Conservation (phyloP, 129 eudicot genomes). For the Rutidosis leptorrhynchoides region DNA sequence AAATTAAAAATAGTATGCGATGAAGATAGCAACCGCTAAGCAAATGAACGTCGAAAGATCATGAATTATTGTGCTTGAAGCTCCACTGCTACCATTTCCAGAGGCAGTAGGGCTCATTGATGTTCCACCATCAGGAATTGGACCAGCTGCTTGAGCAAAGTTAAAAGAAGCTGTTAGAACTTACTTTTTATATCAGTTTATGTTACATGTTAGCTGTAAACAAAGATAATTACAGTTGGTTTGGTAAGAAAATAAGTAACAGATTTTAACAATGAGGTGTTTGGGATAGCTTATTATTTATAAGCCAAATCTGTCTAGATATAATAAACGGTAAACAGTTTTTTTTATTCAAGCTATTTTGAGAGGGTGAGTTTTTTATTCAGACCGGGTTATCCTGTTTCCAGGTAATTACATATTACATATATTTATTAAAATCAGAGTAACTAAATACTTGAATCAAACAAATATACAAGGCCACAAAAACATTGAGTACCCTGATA, state of each 20-base stretch:
- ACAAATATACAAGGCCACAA: background rate
- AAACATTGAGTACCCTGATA: too few relatives aligned
- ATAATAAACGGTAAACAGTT: too few relatives aligned
- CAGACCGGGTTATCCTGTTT: too few relatives aligned
- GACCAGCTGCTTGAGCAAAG: slow-evolving; percentile 23
- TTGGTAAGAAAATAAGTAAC: too few relatives aligned
- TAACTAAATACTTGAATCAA: background rate
- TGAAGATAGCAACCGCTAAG: slow-evolving; percentile 34
- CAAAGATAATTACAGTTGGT: background rate
- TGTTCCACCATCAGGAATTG: slow-evolving; percentile 20
- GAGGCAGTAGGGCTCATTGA: slow-evolving; percentile 16
- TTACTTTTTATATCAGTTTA: background rate
- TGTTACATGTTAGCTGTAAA: background rate
- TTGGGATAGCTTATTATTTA: too few relatives aligned
- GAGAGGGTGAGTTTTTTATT: too few relatives aligned
- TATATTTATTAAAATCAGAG: background rate
- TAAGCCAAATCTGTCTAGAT: too few relatives aligned
- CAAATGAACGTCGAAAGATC: slow-evolving; percentile 29
- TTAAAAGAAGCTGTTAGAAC: too few relatives aligned
- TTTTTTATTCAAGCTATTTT: too few relatives aligned
- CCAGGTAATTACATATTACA: too few relatives aligned
- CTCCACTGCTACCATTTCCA: slow-evolving; percentile 22
- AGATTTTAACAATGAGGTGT: too few relatives aligned
- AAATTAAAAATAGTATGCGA: slow-evolving; percentile 33
- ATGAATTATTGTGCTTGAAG: slow-evolving; percentile 22